Percentiles rank a stretch among this genome's conserved stretches.
phyloP scores from a whole-genome alignment of 345 rosid species.

The Eutrema japonicum region DNA sequence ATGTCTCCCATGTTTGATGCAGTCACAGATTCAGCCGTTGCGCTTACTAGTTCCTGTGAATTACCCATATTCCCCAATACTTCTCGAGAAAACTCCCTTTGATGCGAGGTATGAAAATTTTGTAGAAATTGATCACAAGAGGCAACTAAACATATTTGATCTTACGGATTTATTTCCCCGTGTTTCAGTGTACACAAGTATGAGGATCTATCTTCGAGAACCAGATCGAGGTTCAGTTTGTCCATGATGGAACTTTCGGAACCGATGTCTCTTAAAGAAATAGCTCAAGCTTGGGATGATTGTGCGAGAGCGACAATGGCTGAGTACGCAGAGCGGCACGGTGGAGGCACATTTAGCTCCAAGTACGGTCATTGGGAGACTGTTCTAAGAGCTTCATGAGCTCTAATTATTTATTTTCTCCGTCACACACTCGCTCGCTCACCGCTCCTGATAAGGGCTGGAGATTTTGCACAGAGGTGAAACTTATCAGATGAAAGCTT shows the following conservation, averaged over 20 bases:
- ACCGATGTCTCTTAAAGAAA: slow-evolving; percentile 64
- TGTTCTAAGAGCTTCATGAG: slow-evolving; percentile 37
- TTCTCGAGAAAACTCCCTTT: slow-evolving; percentile 58
- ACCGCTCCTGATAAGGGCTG: not conserved
- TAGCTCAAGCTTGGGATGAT: slow-evolving; percentile 69
- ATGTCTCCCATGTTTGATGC: slow-evolving; percentile 31
- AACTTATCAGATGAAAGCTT: not conserved
- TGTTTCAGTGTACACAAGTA: slow-evolving; percentile 51
- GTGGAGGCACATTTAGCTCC: slow-evolving; percentile 80
- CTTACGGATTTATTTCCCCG: not conserved
- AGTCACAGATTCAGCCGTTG: slow-evolving; percentile 80
- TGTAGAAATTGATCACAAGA: not conserved
- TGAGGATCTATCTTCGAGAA: slow-evolving; percentile 62
- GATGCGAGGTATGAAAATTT: slow-evolving; percentile 58
- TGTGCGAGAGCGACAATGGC: slow-evolving; percentile 59
- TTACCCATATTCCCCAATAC: slow-evolving; percentile 72
- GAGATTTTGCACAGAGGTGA: not conserved
- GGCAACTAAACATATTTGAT: slow-evolving; percentile 12
- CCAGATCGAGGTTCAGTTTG: slow-evolving; percentile 59
- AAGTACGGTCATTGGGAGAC: slow-evolving; percentile 73
- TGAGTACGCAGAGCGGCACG: slow-evolving; percentile 55
- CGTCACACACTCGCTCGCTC: not conserved
- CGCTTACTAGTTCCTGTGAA: slow-evolving; percentile 65
- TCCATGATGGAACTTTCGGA: slow-evolving; percentile 54
- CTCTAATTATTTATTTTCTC: not conserved